Evolutionary conservation across 2,329 filamentous ascomycete genomes (phyloP), one percentile per base, ranked within the genome.

Genomic region (Microsporum ferrugineum): DNA sequence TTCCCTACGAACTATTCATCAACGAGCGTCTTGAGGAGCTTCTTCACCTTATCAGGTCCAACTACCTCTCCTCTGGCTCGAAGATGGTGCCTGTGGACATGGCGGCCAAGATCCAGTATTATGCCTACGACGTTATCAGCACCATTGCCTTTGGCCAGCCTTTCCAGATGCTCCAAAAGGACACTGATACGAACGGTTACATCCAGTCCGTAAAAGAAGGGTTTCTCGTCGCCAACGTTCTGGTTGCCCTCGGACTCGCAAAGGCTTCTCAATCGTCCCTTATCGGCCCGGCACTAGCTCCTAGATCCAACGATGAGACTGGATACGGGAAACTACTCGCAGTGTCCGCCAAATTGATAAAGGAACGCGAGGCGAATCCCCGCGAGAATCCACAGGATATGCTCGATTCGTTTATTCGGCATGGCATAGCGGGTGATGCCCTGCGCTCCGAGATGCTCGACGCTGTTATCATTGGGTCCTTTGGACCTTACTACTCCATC

Each of bases 41-140:
- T 0, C 64, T 84, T 34, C 66, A 73, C 5, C 72, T 83, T 6
- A 77, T 84, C 41, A 73, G 77, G 61, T 66, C 64, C n/a, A 79
- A 79, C 63, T 78, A 79, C 41, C 70, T 77, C 3, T 72, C 71
- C 3, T 71, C 64, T 12, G 68, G 71, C 38, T 70, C 56, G 14
- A 59, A 62, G 14, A 38, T 68, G 6, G 61, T 65, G 5, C 68
- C 71, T 1, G 64, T 82, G 66, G 79, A 83, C 61, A 67, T 80
- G 58, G 77, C 74, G 2, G 70, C 71, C 4, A 80, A 80, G 63
- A 74, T 76, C 2, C 79, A 81, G 47, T 83, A 75, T 70, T 79
- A 84, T 60, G 81, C 80, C 0, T 70, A 84, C 3, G 82, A 84
- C 62, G 77, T 82, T 43, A 82, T 85, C 64, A 80, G 76, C 38